A percentile compares a stretch with the other conserved stretches of the same genome.
Evolutionary conservation across 164 flowering plant genomes (phyloP).

Genomic region (Malania oleifera): DNA sequence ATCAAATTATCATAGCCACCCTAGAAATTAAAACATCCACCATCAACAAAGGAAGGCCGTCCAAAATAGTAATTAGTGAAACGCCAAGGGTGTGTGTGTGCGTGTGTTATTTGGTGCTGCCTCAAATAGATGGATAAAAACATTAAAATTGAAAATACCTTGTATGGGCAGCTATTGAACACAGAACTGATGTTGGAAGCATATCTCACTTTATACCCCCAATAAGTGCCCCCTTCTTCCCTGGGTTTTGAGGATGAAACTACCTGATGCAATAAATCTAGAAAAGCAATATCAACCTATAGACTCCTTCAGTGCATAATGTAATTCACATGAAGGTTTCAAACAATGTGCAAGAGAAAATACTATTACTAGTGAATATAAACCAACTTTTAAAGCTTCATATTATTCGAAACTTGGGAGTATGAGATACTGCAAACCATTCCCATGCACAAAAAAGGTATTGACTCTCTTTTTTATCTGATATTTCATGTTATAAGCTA

Average conservation of each 20-base stretch:
- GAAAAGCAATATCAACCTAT: slow-evolving; percentile 5
- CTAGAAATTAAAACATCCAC: slow-evolving; percentile 29
- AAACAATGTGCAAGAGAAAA: no score
- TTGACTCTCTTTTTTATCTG: no score
- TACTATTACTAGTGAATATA: no score
- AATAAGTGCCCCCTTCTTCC: slow-evolving; percentile 71
- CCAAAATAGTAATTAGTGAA: no score
- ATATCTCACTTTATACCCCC: slow-evolving; percentile 97
- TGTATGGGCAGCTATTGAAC: slow-evolving; percentile 57
- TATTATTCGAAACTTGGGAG: no score
- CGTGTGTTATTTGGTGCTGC: no score
- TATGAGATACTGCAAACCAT: no score
- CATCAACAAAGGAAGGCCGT: not conserved
- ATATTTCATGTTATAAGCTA: not conserved
- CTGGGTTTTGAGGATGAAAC: slow-evolving; percentile 70
- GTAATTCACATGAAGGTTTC: no score
- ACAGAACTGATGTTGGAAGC: slow-evolving; percentile 75
- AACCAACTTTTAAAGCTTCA: no score
- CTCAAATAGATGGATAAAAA: no score
- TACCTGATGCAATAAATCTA: slow-evolving; percentile 52
- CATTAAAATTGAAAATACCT: slow-evolving; percentile 39
- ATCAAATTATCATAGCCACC: slow-evolving; percentile 82
- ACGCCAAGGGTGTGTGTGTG: no score
- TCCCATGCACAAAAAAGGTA: no score
- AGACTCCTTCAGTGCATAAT: not conserved